Conservation (phyloP, 768 basidiomycete species). For the Lactarius akahatsu region DNA sequence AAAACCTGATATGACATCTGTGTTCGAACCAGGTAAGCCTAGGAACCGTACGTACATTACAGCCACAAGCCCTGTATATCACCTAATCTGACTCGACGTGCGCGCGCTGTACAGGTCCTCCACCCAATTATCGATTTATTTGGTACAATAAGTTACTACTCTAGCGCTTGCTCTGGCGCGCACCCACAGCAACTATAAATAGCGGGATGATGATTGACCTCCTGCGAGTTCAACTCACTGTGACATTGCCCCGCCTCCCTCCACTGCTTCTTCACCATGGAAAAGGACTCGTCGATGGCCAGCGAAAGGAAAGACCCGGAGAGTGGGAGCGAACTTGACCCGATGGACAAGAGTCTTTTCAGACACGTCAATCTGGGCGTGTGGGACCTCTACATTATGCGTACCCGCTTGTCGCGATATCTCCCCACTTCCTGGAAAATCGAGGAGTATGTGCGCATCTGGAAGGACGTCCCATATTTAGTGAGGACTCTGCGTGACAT, state of each 20-base stretch:
- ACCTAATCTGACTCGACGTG: background rate
- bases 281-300: background rate
- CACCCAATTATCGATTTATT: too few species aligned
- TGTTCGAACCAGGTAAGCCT: too few species aligned
- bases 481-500: constrained; percentile 50
- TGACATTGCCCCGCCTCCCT: background rate
- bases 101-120: too few species aligned
- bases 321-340: constrained; percentile 2
- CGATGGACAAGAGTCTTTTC: background rate
- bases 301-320: background rate
- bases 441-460: background rate
- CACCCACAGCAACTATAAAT: background rate
- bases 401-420: background rate
- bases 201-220: background rate
- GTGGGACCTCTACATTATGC: background rate
- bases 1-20: too few species aligned
- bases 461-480: background rate
- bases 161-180: background rate
- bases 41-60: too few species aligned
- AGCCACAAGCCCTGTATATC: too few species aligned
- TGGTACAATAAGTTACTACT: too few species aligned
- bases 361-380: background rate
- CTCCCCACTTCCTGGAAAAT: background rate
- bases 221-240: background rate
- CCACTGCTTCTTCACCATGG: background rate